A percentile compares a stretch with the other conserved stretches of the same genome.
Evolutionary conservation across 2,329 filamentous ascomycete species (phyloP).

Genomic region (Penicillium nordicum): DNA sequence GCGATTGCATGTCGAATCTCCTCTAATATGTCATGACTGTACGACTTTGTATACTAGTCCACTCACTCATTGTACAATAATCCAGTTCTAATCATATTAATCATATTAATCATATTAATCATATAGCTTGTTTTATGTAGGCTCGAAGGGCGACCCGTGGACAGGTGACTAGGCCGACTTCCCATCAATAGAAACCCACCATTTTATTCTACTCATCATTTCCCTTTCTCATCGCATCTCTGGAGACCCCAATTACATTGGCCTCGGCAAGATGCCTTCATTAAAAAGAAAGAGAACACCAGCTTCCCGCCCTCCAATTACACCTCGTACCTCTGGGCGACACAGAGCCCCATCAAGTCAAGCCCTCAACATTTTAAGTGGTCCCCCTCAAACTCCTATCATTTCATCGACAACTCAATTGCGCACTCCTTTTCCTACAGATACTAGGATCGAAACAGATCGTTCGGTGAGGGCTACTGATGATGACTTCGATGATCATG

Average conservation of each 20-base stretch:
- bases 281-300: conserved; percentile 17
- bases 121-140: background rate
- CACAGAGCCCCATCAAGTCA: conserved; percentile 7
- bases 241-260: too few species aligned
- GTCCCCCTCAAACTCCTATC: conserved; percentile 3
- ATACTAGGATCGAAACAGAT: conserved; percentile 21
- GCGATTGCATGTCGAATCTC: conserved; percentile 4
- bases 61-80: conserved; percentile 10
- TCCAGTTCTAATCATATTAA: conserved; percentile 1
- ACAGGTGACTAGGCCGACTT: background rate
- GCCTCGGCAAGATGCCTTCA: conserved; percentile 8
- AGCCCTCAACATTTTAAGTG: background rate
- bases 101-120: background rate
- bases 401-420: conserved; percentile 8
- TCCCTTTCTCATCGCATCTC: background rate
- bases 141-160: background rate
- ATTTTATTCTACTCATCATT: background rate
- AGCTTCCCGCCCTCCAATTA: conserved; percentile 10
- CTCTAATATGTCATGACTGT: conserved; percentile 4
- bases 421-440: conserved; percentile 7
- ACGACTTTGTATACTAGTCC: conserved; percentile 14
- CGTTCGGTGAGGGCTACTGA: conserved; percentile 36
- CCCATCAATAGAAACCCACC: conserved; percentile 1
- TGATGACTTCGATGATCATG: conserved; percentile 57
- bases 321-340: conserved; percentile 10